Evolutionary conservation across 2,329 filamentous ascomycete species (phyloP).

Genomic region (Raffaelea albimanens): DNA sequence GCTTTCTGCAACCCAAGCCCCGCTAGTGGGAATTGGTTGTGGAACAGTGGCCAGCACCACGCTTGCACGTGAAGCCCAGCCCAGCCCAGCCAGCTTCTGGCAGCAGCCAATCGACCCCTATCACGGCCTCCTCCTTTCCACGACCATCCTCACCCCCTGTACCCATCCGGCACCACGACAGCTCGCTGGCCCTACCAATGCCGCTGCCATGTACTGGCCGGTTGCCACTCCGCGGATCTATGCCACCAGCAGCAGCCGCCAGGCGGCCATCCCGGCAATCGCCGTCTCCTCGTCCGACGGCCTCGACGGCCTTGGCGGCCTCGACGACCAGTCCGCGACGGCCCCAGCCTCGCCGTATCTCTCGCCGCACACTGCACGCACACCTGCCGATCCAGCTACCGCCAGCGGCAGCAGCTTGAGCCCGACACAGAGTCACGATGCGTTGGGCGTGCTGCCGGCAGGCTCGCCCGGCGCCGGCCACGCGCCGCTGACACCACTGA

Average conservation of each 20-base stretch:
- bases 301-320: slow-evolving; percentile 20
- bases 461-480: slow-evolving; percentile 20
- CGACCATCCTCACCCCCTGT: not conserved
- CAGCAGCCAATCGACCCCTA: not conserved
- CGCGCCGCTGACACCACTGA: slow-evolving; percentile 29
- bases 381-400: not conserved
- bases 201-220: slow-evolving; percentile 75
- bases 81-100: not conserved
- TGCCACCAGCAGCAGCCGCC: slow-evolving; percentile 63
- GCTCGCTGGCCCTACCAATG: slow-evolving; percentile 18
- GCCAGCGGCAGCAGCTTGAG: not conserved
- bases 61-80: not conserved
- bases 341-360: too few relatives aligned
- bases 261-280: slow-evolving; percentile 38
- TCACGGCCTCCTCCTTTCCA: not conserved
- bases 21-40: too few relatives aligned
- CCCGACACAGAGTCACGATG: slow-evolving; percentile 16
- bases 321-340: not conserved
- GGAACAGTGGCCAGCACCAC: too few relatives aligned
- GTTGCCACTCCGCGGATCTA: slow-evolving; percentile 77
- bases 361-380: too few relatives aligned
- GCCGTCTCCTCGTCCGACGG: slow-evolving; percentile 51
- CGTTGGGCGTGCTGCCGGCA: slow-evolving; percentile 17
- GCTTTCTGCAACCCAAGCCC: too few relatives aligned
- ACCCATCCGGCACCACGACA: slow-evolving; percentile 19